Base-by-base conservation (phyloP, 257 asterid genomes). In the Craterostigma plantagineum region DNA sequence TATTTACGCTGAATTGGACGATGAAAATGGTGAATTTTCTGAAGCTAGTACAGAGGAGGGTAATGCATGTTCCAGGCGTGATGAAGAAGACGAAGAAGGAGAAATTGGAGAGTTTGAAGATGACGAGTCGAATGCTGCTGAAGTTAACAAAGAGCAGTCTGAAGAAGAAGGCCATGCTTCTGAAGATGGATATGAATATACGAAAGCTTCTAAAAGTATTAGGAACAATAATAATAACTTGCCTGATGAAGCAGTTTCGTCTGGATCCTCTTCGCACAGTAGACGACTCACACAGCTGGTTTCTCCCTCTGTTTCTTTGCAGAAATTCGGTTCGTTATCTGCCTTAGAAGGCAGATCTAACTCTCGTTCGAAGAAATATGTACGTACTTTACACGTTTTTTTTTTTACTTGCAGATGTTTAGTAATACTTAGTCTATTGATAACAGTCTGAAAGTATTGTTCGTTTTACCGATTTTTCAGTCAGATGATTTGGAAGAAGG, bases 241-340 rank as follows among this genome's bases (percentile, higher is more conserved):
- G 49, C 64, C 63, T 30, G 90, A 75, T 43, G 79, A 69, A 67
- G 80, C 77, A 0, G 99, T 67, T 46, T 80, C 99, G 41, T 72
- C 96, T 18, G 94, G 94, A 48, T 80, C 96, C 46, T 84, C 99
- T 54, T 73, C 92, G 12, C 94, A 77, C 17, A 64, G 74, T 58
- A 72, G 67, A 54, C 75, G 78, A 64, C 52, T 72, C 58, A 63
- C 16, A 52, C 74, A 57, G 38, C 54, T 63, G 46, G 87, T 72
- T 35, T 75, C 94, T 23, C 81, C 94, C 40, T 83, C 99, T 34
- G 76, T 60, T 45, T 79, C 94, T 57, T 77, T 91, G 53, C 99
- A 90, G 83, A 90, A 90, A 73, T 90, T 90, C 69, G 99, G 96
- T 15, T 84, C 94, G 6, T 91, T 90, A 60, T 90, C 99, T 54